These are phyloP conservation scores for Dothidotthia symphoricarpi DNA, from an alignment of 2,329 filamentous ascomycete species.

Conservation along the genomic window DNA sequence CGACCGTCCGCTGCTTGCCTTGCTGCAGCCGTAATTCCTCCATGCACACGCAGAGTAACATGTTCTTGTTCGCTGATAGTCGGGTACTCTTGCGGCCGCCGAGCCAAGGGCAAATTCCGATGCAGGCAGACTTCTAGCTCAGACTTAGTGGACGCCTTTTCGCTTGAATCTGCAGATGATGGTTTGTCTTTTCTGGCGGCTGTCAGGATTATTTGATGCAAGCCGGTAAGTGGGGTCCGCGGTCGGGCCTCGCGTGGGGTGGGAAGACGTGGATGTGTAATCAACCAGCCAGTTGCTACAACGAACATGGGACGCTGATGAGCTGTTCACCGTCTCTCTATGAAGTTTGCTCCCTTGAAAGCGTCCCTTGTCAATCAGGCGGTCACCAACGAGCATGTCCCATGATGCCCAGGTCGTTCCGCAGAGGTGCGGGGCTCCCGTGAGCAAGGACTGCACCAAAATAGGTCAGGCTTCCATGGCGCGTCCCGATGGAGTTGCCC, in stretches of 20 bases:
- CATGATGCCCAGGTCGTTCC: slow-evolving; percentile 16
- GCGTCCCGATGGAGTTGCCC: slow-evolving; percentile 28
- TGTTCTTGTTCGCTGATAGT: slow-evolving; percentile 16
- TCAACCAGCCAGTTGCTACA: slow-evolving; percentile 4
- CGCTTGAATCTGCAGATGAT: slow-evolving; percentile 18
- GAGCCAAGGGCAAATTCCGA: slow-evolving; percentile 25
- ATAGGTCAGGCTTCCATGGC: slow-evolving; percentile 26
- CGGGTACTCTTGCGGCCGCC: slow-evolving; percentile 27
- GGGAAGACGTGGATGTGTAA: slow-evolving; percentile 6
- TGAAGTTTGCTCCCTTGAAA: slow-evolving; percentile 3
- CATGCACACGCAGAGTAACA: slow-evolving; percentile 29
- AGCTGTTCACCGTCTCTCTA: not conserved
- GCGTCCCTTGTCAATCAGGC: slow-evolving; percentile 2
- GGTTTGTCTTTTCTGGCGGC: slow-evolving; percentile 11
- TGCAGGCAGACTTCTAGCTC: slow-evolving; percentile 20
- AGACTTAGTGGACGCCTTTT: slow-evolving; percentile 15
- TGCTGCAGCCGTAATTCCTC: slow-evolving; percentile 25
- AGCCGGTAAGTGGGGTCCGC: slow-evolving; percentile 4
- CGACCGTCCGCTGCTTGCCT: slow-evolving; percentile 16
- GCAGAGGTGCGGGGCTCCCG: slow-evolving; percentile 25
- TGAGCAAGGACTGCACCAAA: slow-evolving; percentile 22
- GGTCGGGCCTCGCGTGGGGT: slow-evolving; percentile 14
- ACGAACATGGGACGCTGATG: slow-evolving; percentile 4
- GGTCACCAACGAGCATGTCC: slow-evolving; percentile 12
- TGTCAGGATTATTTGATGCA: slow-evolving; percentile 12